A percentile compares a stretch with the other conserved stretches of the same genome.
phyloP scores from a whole-genome alignment of 2,329 filamentous ascomycete species.

The Colletotrichum trifolii region DNA sequence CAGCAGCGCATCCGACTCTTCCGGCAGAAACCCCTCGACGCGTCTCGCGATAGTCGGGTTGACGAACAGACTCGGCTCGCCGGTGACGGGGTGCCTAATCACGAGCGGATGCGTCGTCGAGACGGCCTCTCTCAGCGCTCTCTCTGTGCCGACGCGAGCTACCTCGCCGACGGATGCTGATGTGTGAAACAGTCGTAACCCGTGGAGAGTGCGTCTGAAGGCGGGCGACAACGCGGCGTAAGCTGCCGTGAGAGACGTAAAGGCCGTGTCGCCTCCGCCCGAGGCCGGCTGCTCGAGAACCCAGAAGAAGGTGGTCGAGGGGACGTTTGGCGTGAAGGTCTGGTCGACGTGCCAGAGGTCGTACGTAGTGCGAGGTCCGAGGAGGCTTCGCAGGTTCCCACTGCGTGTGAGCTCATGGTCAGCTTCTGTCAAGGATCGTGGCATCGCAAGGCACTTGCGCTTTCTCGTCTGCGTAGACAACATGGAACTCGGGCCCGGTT shows the following conservation, averaged over 20 bases:
- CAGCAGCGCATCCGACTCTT: slow-evolving; percentile 44
- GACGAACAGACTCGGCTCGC: slow-evolving; percentile 42
- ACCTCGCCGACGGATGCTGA: slow-evolving; percentile 46
- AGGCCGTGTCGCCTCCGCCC: slow-evolving; percentile 44
- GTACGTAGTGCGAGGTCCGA: slow-evolving; percentile 42
- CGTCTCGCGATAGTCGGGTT: slow-evolving; percentile 45
- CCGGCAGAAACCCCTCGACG: slow-evolving; percentile 44
- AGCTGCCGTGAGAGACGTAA: slow-evolving; percentile 44
- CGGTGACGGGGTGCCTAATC: slow-evolving; percentile 44
- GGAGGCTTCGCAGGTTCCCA: slow-evolving; percentile 44
- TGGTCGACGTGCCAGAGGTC: slow-evolving; percentile 49
- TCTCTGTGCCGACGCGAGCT: slow-evolving; percentile 41
- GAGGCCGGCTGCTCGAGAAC: slow-evolving; percentile 43
- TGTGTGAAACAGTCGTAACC: slow-evolving; percentile 34
- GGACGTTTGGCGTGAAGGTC: slow-evolving; percentile 46
- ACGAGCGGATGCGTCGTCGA: slow-evolving; percentile 44
- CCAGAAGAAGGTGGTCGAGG: slow-evolving; percentile 48
- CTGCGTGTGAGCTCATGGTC: background rate
- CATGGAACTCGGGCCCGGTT: slow-evolving; percentile 46
- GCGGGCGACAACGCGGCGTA: slow-evolving; percentile 44
- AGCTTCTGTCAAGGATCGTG: background rate
- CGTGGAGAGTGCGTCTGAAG: slow-evolving; percentile 36
- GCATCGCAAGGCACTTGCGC: slow-evolving; percentile 31
- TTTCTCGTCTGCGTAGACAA: slow-evolving; percentile 47
- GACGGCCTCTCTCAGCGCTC: slow-evolving; percentile 43